Base-by-base conservation (phyloP, 2,329 filamentous ascomycete species). In the Aureobasidium sp. region DNA sequence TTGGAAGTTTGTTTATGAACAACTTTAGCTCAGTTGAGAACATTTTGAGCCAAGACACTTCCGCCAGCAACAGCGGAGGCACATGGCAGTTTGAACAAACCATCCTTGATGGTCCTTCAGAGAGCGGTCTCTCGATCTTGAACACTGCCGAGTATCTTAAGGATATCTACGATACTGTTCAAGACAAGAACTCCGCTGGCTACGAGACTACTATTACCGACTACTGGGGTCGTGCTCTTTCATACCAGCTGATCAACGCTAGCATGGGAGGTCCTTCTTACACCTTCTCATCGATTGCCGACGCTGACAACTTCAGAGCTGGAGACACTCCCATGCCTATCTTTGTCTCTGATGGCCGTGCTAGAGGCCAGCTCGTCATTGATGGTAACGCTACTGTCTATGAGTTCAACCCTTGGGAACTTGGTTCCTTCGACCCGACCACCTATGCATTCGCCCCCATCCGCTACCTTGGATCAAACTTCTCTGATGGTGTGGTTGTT, bases 141-240 rank as follows among this genome's bases (percentile, higher is more conserved):
- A 76, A 78, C 65, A 82, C 80, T 1, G 79, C 78, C 1, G 75
- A 81, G 32, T 92, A 93, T 73, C 92, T 84, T 70, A 74, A 74
- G 3, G 78, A 85, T 32, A 73, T 93, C 17, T 70, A 77, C 6
- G 73, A 82, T 12, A 78, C 83, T 15, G 87, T 91, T 0, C 66
- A 78, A 0, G 77, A 72, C 4, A 94, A 93, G 75, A 68, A 70
- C 1, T 73, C 86, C 63, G 87, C 86, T 17, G 84, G 85, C 0
- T 92, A 81, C 70, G 77, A 86, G 50, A 84, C 83, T 3, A 88
- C 89, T 9, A 80, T 96, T 62, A 96, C 92, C 0, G 92, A 97
- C 76, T 91, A 91, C 73, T 96, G 91, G 79, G 90, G 89, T 32
- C 87, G 91, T 63, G 89, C 89, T 51, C 80, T 96, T n/a, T 87